Percentiles rank a stretch among this genome's conserved stretches.
Evolutionary conservation across 257 asterid species (phyloP).

Genomic region (Vinca minor): DNA sequence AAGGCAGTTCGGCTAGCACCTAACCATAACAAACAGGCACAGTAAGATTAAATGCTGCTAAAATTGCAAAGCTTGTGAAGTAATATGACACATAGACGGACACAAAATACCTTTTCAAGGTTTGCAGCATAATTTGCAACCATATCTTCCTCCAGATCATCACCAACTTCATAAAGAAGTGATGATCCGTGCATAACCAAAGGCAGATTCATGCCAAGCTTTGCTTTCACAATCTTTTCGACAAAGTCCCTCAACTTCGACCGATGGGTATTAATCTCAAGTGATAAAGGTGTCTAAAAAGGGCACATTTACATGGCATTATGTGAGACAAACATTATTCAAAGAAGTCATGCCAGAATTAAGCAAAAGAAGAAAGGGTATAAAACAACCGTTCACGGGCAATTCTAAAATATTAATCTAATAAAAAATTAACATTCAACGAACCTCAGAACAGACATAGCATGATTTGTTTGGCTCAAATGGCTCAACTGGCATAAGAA

Average conservation of each 20-base stretch:
- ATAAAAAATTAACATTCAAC: slow-evolving; percentile 5
- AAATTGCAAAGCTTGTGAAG: neutral
- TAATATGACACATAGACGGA: slow-evolving; percentile 2
- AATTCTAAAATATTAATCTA: too few relatives aligned
- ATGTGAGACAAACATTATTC: slow-evolving; percentile 13
- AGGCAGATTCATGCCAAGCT: slow-evolving; percentile 89
- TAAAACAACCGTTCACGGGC: neutral
- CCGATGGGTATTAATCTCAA: slow-evolving; percentile 65
- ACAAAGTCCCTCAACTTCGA: slow-evolving; percentile 88
- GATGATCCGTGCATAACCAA: slow-evolving; percentile 76
- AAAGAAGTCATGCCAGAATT: slow-evolving; percentile 8
- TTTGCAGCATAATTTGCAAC: slow-evolving; percentile 82
- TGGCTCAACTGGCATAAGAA: slow-evolving; percentile 94
- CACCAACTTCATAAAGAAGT: slow-evolving; percentile 95
- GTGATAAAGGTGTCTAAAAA: slow-evolving; percentile 81
- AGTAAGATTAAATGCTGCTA: neutral
- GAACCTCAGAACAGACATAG: slow-evolving; percentile 94
- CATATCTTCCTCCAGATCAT: slow-evolving; percentile 85
- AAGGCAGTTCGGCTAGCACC: slow-evolving; percentile 80
- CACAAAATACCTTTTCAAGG: slow-evolving; percentile 67
- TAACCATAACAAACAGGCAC: slow-evolving; percentile 24
- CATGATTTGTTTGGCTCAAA: slow-evolving; percentile 85
- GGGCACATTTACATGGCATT: slow-evolving; percentile 19
- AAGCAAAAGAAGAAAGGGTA: slow-evolving; percentile 1
- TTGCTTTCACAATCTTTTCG: slow-evolving; percentile 78